A percentile compares a stretch with the other conserved stretches of the same genome.
Conservation (phyloP, 192 early-diverging fungal genomes). For the Backusella mclennaniae region DNA sequence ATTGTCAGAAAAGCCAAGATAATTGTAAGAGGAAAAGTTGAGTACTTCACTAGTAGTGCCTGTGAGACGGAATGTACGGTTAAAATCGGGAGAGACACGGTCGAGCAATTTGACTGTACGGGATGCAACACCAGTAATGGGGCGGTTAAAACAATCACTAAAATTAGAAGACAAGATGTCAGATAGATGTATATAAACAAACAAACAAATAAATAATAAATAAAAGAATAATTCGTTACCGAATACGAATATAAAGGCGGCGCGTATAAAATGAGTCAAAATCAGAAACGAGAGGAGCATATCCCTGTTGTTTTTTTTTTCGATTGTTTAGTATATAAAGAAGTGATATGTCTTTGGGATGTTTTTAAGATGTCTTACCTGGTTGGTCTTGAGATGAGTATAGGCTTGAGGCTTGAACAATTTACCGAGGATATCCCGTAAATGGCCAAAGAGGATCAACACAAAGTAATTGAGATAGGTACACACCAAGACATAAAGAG, state of each 20-base stretch:
- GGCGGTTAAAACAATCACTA: constrained; percentile 89
- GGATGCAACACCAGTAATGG: constrained; percentile 91
- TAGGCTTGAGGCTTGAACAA: constrained; percentile 70
- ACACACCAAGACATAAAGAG: constrained; percentile 81
- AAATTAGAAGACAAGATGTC: not conserved
- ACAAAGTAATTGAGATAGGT: constrained; percentile 96
- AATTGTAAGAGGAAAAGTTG: constrained; percentile 97
- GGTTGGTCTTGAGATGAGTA: constrained; percentile 67
- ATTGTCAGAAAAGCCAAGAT: constrained; percentile 94
- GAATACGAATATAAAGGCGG: constrained; percentile 65
- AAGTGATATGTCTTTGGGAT: constrained; percentile 8
- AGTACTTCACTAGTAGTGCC: constrained; percentile 77
- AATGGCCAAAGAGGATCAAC: constrained; percentile 90
- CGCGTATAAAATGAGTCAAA: constrained; percentile 97
- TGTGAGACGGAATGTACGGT: constrained; percentile 80
- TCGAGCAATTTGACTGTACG: constrained; percentile 84
- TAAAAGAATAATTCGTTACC: not conserved
- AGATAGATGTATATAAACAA: not conserved
- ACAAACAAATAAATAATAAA: not conserved
- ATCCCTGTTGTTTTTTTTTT: constrained; percentile 54
- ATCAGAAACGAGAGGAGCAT: constrained; percentile 90
- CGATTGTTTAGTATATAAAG: constrained; percentile 6
- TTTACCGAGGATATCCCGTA: constrained; percentile 91
- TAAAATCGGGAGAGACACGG: constrained; percentile 80
- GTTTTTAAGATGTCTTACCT: constrained; percentile 39